Percentiles rank a stretch among this genome's conserved stretches.
phyloP scores from a whole-genome alignment of 169 alveolate species.

The Plasmodium blacklocki region DNA sequence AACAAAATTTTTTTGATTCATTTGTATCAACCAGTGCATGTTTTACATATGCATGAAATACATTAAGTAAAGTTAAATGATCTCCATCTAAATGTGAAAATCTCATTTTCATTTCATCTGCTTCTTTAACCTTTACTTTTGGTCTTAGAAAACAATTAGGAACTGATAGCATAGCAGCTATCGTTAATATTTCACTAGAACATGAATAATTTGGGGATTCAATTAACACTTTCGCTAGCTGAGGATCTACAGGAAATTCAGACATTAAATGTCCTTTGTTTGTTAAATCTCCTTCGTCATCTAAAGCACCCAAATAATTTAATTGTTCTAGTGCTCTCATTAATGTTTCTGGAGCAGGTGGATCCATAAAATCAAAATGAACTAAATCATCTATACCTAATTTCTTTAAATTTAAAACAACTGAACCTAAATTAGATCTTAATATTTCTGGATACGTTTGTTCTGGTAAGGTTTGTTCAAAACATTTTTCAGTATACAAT shows the following conservation, averaged over 20 bases:
- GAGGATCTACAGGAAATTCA: conserved; percentile 99
- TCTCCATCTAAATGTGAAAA: conserved; percentile 98
- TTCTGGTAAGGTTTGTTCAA: conserved; percentile 93
- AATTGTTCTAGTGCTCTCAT: conserved; percentile 97
- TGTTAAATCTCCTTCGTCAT: conserved; percentile 99
- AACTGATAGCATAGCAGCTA: conserved; percentile 95
- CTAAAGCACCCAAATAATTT: conserved; percentile 97
- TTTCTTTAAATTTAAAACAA: conserved; percentile 96
- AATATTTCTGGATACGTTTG: conserved; percentile 99
- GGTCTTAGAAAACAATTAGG: conserved; percentile 96
- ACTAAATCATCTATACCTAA: conserved; percentile 98
- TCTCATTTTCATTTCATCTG: conserved; percentile 94
- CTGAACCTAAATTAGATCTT: conserved; percentile 96
- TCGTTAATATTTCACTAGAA: conserved; percentile 91
- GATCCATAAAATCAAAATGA: conserved; percentile 99
- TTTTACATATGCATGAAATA: conserved; percentile 78
- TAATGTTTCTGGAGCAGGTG: conserved; percentile 99
- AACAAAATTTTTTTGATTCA: conserved; percentile 91
- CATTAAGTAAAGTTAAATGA: conserved; percentile 96
- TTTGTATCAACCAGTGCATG: conserved; percentile 77
- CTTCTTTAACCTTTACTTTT: conserved; percentile 90
- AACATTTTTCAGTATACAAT: conserved; percentile 97
- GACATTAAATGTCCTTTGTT: conserved; percentile 96
- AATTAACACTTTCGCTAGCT: conserved; percentile 94
- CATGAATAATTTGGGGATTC: conserved; percentile 90